Percentiles rank a stretch among this genome's conserved stretches.
Evolutionary conservation across 2,329 filamentous ascomycete species (phyloP).

Genomic region (Elsinoe ampelina): DNA sequence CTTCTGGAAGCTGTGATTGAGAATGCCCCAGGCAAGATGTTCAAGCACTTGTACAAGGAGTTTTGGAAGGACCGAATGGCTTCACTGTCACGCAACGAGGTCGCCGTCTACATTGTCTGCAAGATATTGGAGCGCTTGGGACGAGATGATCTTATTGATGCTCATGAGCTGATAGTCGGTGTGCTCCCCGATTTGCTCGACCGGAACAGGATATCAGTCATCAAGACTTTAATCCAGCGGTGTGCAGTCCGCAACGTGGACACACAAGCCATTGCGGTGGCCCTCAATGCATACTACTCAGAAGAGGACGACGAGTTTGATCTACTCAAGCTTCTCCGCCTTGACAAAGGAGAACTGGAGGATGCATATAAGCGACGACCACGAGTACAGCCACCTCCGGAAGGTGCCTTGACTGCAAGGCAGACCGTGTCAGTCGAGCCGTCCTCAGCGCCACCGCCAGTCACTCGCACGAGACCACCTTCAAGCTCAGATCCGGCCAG

Average conservation of each 20-base stretch:
- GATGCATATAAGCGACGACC: neutral
- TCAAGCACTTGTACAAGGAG: conserved; percentile 76
- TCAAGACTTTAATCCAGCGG: conserved; percentile 75
- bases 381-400: neutral
- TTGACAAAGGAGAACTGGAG: conserved; percentile 34
- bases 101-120: conserved; percentile 79
- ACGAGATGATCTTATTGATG: conserved; percentile 72
- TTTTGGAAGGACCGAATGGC: conserved; percentile 73
- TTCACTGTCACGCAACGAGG: conserved; percentile 77
- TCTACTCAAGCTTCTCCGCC: conserved; percentile 51
- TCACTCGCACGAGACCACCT: neutral
- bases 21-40: conserved; percentile 73
- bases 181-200: conserved; percentile 65
- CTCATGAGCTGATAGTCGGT: conserved; percentile 61
- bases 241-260: conserved; percentile 60
- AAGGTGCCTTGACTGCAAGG: conserved; percentile 16
- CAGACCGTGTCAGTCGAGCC: conserved; percentile 11
- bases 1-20: conserved; percentile 79
- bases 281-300: conserved; percentile 50
- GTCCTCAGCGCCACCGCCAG: conserved; percentile 6
- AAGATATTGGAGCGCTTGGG: conserved; percentile 73
- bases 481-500: conserved; percentile 28
- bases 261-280: conserved; percentile 45
- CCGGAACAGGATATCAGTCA: conserved; percentile 65
- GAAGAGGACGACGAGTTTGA: conserved; percentile 38